phyloP scores from a whole-genome alignment of 2,329 filamentous ascomycete species.

The Pseudocercospora vitis region DNA sequence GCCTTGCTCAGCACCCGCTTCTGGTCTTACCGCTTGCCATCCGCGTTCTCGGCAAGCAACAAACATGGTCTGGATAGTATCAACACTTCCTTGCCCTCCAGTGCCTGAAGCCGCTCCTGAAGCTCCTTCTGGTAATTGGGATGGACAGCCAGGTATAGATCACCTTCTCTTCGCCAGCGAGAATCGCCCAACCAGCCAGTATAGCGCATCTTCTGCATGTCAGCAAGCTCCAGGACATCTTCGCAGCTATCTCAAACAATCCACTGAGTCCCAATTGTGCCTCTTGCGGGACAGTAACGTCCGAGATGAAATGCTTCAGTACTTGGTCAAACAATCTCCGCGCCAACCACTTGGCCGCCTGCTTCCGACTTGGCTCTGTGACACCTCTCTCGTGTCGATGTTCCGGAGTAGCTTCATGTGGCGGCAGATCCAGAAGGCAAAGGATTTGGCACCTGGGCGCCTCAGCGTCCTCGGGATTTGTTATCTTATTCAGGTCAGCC shows the following conservation, averaged over 20 bases:
- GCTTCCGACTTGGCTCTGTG: conserved; percentile 4
- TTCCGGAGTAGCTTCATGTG: neutral
- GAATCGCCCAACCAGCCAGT: neutral
- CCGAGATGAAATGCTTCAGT: neutral
- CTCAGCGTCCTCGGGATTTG: conserved; percentile 9
- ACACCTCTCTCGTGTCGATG: neutral
- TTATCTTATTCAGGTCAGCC: neutral
- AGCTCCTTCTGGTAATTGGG: conserved; percentile 9
- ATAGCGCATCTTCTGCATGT: conserved; percentile 12
- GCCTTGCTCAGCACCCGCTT: conserved; percentile 12
- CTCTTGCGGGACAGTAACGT: neutral
- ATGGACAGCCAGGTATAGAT: conserved; percentile 1
- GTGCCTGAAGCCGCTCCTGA: conserved; percentile 5
- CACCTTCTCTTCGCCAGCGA: neutral
- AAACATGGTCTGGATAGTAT: conserved; percentile 14
- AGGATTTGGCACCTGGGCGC: conserved; percentile 14
- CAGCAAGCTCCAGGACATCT: conserved; percentile 16
- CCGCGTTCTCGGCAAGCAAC: conserved; percentile 7
- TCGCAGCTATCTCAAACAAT: conserved; percentile 7
- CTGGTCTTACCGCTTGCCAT: conserved; percentile 16
- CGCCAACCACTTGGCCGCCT: neutral
- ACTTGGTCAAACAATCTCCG: neutral
- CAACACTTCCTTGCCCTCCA: conserved; percentile 9
- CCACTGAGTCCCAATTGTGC: neutral
- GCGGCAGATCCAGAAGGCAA: conserved; percentile 14